Evolutionary conservation across 2,329 filamentous ascomycete species (phyloP).

Genomic region (Exophiala phaeomuriformis): DNA sequence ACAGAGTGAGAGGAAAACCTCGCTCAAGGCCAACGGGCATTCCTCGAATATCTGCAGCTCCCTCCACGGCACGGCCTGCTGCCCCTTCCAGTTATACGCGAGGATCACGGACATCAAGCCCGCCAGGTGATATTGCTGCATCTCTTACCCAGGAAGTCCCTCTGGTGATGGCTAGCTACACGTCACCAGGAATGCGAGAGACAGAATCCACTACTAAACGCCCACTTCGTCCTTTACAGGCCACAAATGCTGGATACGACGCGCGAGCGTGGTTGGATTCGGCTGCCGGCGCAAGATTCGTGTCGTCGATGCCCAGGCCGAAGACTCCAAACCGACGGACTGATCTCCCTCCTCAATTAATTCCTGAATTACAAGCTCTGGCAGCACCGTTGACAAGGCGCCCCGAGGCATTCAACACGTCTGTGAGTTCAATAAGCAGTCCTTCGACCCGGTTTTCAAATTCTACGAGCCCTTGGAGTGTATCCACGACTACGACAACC

Average conservation of each 20-base stretch:
- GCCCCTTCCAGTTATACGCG: background rate
- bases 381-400: slow-evolving; percentile 15
- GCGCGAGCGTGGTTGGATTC: slow-evolving; percentile 15
- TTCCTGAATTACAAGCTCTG: slow-evolving; percentile 27
- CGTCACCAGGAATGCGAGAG: background rate
- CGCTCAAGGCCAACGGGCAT: slow-evolving; percentile 10
- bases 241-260: background rate
- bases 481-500: slow-evolving; percentile 34
- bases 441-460: slow-evolving; percentile 26
- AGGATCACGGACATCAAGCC: background rate
- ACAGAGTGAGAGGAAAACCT: slow-evolving; percentile 1
- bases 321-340: slow-evolving; percentile 4
- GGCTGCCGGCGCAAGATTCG: slow-evolving; percentile 20
- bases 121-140: background rate
- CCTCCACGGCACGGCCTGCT: slow-evolving; percentile 1
- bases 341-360: slow-evolving; percentile 24
- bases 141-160: slow-evolving; percentile 17
- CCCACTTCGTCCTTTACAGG: background rate
- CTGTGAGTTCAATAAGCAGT: slow-evolving; percentile 24
- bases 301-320: slow-evolving; percentile 16
- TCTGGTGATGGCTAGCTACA: slow-evolving; percentile 14
- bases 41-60: slow-evolving; percentile 5
- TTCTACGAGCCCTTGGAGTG: slow-evolving; percentile 26
- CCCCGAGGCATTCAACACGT: slow-evolving; percentile 14
- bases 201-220: background rate